These are phyloP conservation scores for Xylaria sp. DNA, from an alignment of 2,329 filamentous ascomycete species.

Conservation along the genomic window DNA sequence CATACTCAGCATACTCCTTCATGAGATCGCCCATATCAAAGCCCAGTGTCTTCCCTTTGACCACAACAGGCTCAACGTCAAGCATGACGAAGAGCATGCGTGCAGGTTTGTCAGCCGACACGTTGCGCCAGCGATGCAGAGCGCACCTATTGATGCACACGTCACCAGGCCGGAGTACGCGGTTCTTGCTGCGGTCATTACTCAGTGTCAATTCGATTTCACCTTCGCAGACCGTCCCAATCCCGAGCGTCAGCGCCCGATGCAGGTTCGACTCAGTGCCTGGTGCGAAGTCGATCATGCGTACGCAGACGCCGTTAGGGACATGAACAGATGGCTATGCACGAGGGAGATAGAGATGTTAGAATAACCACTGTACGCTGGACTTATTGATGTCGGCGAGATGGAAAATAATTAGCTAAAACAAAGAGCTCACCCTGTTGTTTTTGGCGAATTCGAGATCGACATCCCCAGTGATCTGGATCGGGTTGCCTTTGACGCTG, in stretches of 20 bases:
- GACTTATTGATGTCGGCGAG: no score
- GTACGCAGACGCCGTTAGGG: slow-evolving; percentile 48
- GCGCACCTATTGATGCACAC: slow-evolving; percentile 58
- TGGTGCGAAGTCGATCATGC: slow-evolving; percentile 56
- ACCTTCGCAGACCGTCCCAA: slow-evolving; percentile 58
- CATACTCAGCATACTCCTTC: slow-evolving; percentile 41
- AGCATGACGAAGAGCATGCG: slow-evolving; percentile 51
- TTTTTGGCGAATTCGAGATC: slow-evolving; percentile 33
- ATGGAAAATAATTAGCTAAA: no score
- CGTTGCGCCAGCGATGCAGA: slow-evolving; percentile 54
- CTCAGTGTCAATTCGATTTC: slow-evolving; percentile 56
- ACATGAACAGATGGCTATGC: slow-evolving; percentile 24
- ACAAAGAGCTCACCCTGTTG: no score
- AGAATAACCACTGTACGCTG: slow-evolving; percentile 11
- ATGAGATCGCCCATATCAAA: slow-evolving; percentile 40
- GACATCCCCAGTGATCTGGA: slow-evolving; percentile 31
- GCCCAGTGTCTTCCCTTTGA: slow-evolving; percentile 37
- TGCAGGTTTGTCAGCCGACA: slow-evolving; percentile 50
- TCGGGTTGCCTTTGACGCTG: slow-evolving; percentile 20
- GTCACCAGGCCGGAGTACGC: slow-evolving; percentile 55
- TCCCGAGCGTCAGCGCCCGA: slow-evolving; percentile 57
- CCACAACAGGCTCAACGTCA: slow-evolving; percentile 37
- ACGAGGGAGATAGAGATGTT: not conserved
- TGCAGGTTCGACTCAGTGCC: slow-evolving; percentile 53
- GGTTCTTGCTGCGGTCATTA: slow-evolving; percentile 33